Evolutionary conservation across 805 yeast genomes (phyloP), one percentile per base, ranked within the genome.

Genomic region (Jamesozyma gamospora): DNA sequence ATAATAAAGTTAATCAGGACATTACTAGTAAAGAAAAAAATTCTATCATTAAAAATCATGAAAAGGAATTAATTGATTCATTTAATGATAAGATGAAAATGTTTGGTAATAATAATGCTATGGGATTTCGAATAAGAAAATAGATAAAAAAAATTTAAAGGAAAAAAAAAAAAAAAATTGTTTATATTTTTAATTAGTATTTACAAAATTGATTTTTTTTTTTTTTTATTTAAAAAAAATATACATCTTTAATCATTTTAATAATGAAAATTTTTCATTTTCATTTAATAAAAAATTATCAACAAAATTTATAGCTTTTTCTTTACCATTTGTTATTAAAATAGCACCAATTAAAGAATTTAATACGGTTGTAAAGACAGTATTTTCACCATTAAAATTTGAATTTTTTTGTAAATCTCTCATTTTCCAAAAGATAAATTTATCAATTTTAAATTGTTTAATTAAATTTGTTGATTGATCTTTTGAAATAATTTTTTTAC

Each of bases 301-400:
- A 38, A 82, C 71, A 50, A 79, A 82, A 43, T 66, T 61, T 47
- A 71, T 75, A 6, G 86, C 79, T n/a, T 50, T 69, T 4, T 44
- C 47, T 49, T 75, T 71, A 4, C 92, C 92, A 50, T 78, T 77
- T 21, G 69, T 66, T 27, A 75, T 63, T 28, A 79, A 67, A 37
- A 82, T 72, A 2, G 82, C 88, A 19, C 92, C 92, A 24, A 82
- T 62, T 41, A 82, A 61, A 4, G 90, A 79, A 50, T 66, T 67
- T 44, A 75, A 55, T 56, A 75, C 71, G 44, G 75, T 72, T 3
- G 77, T 71, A 42, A 69, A 64, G 11, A 77, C 72, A 42, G 71
- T 64, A 52, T 71, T 58, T 52, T 77, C 81, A 29, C 83, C 84
- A 52, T 74, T 75, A 35, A 53, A 56, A 5, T 4, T 6, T 34